Evolutionary conservation across 768 basidiomycete species (phyloP).

Genomic region (Rhizopogon roseolus): DNA sequence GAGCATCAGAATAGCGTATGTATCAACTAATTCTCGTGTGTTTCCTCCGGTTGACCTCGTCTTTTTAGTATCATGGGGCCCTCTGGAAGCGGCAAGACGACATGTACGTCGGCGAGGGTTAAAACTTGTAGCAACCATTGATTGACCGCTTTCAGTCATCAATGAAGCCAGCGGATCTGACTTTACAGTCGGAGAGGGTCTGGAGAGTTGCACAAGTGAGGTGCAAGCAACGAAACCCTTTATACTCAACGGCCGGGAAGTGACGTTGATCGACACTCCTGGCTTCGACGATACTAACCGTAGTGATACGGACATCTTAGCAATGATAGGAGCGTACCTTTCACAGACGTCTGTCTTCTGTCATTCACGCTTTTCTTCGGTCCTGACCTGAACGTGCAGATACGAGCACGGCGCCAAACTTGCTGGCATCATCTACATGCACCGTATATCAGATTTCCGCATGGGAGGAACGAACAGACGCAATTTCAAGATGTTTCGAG

Average conservation of each 20-base stretch:
- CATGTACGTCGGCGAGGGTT: not conserved
- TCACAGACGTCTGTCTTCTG: constrained; percentile 6
- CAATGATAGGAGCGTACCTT: constrained; percentile 30
- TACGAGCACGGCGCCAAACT: constrained; percentile 17
- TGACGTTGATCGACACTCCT: constrained; percentile 54
- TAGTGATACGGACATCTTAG: constrained; percentile 42
- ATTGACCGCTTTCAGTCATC: constrained; percentile 34
- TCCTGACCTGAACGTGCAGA: not conserved
- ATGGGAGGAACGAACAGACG: constrained; percentile 35
- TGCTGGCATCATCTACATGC: constrained; percentile 40
- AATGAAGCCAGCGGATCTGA: constrained; percentile 39
- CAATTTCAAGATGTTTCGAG: constrained; percentile 38
- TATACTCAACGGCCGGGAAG: constrained; percentile 32
- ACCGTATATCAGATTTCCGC: constrained; percentile 37
- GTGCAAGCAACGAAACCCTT: constrained; percentile 38
- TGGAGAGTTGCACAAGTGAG: constrained; percentile 39
- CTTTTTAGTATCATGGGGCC: constrained; percentile 6
- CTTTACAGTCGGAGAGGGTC: constrained; percentile 32
- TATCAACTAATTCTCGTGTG: too few species aligned
- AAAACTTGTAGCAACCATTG: not conserved
- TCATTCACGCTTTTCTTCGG: too few species aligned
- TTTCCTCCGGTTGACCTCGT: not conserved
- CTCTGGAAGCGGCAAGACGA: constrained; percentile 12
- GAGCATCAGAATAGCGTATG: constrained; percentile 28
- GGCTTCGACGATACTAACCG: constrained; percentile 52